Conservation (phyloP, 2,329 filamentous ascomycete genomes). For the Pseudogymnoascus sp. region DNA sequence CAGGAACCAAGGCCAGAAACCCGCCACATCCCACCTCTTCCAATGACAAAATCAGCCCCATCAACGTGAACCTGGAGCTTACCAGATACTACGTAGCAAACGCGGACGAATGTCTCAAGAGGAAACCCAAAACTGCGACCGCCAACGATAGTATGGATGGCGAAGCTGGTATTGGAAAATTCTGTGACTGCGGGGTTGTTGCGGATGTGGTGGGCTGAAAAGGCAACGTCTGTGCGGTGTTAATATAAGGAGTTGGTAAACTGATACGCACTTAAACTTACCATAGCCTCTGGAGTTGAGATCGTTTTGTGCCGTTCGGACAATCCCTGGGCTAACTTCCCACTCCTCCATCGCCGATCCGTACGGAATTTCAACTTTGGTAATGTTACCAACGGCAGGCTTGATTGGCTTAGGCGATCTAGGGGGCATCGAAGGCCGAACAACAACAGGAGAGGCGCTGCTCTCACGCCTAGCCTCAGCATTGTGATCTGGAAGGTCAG, state of each 20-base stretch:
- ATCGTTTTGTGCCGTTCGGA: constrained; percentile 11
- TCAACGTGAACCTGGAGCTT: constrained; percentile 17
- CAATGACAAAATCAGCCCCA: constrained; percentile 15
- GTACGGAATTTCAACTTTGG: neutral
- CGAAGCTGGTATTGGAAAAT: constrained; percentile 16
- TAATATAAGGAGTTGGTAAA: neutral
- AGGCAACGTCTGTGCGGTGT: constrained; percentile 20
- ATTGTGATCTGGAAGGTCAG: neutral
- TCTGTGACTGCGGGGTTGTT: constrained; percentile 13
- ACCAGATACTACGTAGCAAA: constrained; percentile 18
- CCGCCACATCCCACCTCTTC: constrained; percentile 18
- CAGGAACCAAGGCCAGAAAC: constrained; percentile 9
- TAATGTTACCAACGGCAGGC: neutral
- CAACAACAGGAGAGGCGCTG: neutral
- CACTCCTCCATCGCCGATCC: constrained; percentile 15
- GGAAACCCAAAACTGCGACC: constrained; percentile 8
- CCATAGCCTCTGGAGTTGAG: constrained; percentile 19
- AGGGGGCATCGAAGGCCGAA: neutral
- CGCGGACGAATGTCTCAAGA: constrained; percentile 4
- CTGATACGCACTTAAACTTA: constrained; percentile 11
- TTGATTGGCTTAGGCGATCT: neutral
- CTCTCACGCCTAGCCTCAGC: neutral
- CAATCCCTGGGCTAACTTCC: constrained; percentile 17
- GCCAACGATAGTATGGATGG: constrained; percentile 11
- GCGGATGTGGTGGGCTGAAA: constrained; percentile 18